Evolutionary conservation across 345 rosid genomes (phyloP).

Genomic region (Bruguiera sexangula): DNA sequence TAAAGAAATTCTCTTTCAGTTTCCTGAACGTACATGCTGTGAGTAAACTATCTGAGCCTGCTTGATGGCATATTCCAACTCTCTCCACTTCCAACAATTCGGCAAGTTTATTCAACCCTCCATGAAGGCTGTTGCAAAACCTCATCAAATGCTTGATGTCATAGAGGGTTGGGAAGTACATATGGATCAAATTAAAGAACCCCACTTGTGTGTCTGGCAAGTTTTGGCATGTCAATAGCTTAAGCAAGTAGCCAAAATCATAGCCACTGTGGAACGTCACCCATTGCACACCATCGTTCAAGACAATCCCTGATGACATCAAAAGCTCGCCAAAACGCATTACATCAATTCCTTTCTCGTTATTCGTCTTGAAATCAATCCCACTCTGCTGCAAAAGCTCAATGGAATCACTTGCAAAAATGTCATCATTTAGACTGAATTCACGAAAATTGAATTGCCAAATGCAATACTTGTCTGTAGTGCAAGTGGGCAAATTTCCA

Average conservation of each 20-base stretch:
- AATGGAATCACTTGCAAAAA: conserved; percentile 55
- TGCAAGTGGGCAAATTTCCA: conserved; percentile 64
- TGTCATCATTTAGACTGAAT: conserved; percentile 50
- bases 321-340: conserved; percentile 50
- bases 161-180: conserved; percentile 58
- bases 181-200: conserved; percentile 50
- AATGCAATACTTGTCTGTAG: conserved; percentile 51
- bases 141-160: conserved; percentile 75
- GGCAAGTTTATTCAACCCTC: conserved; percentile 75
- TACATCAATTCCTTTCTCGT: conserved; percentile 49
- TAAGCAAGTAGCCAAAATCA: conserved; percentile 74
- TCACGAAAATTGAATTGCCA: conserved; percentile 84
- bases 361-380: conserved; percentile 61
- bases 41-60: conserved; percentile 79
- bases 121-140: conserved; percentile 69
- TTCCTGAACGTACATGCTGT: conserved; percentile 72
- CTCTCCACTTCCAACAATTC: conserved; percentile 63
- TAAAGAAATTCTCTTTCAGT: conserved; percentile 60
- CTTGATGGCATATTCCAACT: conserved; percentile 72
- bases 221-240: conserved; percentile 56
- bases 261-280: conserved; percentile 77
- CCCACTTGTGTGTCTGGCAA: conserved; percentile 46
- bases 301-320: conserved; percentile 73
- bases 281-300: conserved; percentile 64
- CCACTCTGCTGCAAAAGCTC: conserved; percentile 59